Conservation (phyloP, 208 protist genomes). For the Acanthamoeba royreba region DNA sequence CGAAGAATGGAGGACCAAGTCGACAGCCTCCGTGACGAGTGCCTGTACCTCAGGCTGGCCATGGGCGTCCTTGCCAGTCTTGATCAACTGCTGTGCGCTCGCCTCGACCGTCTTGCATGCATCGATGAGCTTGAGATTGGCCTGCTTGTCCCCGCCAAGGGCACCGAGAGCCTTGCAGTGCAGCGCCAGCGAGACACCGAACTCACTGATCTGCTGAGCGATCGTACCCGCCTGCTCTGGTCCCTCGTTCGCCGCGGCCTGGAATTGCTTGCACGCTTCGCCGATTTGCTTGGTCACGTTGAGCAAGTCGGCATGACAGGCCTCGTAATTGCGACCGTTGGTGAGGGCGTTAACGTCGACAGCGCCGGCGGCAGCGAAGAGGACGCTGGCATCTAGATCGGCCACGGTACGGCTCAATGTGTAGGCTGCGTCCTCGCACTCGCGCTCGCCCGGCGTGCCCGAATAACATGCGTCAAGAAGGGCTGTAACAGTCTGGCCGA, state of each 20-base stretch:
- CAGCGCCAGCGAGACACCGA: background rate
- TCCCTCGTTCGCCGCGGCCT: background rate
- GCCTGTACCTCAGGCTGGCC: background rate
- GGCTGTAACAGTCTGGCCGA: background rate
- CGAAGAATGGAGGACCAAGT: background rate
- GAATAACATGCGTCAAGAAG: constrained; percentile 33
- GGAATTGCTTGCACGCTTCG: background rate
- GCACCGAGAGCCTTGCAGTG: background rate
- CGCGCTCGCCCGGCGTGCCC: background rate
- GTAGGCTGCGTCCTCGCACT: constrained; percentile 37
- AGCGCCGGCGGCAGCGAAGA: constrained; percentile 22
- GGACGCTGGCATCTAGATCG: constrained; percentile 19
- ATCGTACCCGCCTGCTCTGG: background rate
- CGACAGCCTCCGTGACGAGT: background rate
- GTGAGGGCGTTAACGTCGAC: background rate
- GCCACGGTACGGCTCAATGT: background rate
- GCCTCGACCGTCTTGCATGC: constrained; percentile 19
- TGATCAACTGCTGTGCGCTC: background rate
- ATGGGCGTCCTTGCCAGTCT: constrained; percentile 8
- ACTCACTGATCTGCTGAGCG: background rate
- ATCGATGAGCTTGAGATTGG: constrained; percentile 20
- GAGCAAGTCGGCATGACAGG: background rate
- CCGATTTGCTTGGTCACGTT: background rate
- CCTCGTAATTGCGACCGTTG: background rate
- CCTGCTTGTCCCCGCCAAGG: constrained; percentile 17